Evolutionary conservation across 225 moss, liverwort and hornwort species (phyloP).

Genomic region (Thuidium tamariscinum): DNA sequence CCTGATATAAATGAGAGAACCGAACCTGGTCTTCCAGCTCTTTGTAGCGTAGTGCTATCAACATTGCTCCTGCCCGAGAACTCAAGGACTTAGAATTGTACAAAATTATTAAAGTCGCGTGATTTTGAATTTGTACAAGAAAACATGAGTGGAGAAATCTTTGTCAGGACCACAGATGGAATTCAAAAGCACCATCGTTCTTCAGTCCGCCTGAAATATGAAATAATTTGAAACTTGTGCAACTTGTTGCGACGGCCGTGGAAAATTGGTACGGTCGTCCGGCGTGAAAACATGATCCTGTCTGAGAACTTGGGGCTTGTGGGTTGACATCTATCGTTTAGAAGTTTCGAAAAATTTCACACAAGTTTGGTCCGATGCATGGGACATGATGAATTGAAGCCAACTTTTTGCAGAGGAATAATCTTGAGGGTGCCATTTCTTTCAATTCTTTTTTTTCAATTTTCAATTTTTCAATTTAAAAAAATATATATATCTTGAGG

Average conservation of each 20-base stretch:
- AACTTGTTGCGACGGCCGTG: neutral
- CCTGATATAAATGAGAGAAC: no score
- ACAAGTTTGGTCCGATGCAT: no score
- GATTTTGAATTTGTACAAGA: neutral
- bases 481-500: no score
- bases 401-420: no score
- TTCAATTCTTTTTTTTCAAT: no score
- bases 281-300: no score
- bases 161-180: no score
- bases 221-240: neutral
- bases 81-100: neutral
- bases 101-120: neutral
- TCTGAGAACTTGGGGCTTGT: no score
- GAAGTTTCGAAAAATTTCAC: accelerated
- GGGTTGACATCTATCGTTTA: neutral
- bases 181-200: neutral
- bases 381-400: neutral
- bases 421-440: no score
- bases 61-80: neutral
- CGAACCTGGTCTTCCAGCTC: no score
- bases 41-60: neutral
- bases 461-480: no score
- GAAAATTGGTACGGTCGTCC: accelerated
- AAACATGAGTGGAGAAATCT: neutral
- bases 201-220: neutral